These are phyloP conservation scores for Scopulariopsis brevicaulis DNA, from an alignment of 2,329 filamentous ascomycete genomes.

Conservation along the genomic window DNA sequence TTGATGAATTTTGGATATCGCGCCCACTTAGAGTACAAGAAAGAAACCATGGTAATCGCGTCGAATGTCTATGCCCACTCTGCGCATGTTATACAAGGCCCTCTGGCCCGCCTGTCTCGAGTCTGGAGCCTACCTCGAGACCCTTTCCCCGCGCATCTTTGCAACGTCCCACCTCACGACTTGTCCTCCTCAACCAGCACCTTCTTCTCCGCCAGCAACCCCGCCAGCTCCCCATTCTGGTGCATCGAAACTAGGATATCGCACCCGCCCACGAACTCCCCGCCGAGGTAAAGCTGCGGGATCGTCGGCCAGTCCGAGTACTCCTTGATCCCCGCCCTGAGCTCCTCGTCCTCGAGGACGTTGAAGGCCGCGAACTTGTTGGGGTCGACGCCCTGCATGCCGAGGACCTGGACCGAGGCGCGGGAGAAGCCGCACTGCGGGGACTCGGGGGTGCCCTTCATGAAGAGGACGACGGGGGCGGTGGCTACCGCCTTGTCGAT, in stretches of 20 bases:
- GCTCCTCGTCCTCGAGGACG: constrained; percentile 81
- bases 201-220: constrained; percentile 82
- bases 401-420: constrained; percentile 88
- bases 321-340: constrained; percentile 91
- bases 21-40: neutral
- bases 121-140: no score
- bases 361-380: constrained; percentile 97
- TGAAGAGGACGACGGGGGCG: constrained; percentile 90
- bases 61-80: constrained; percentile 1
- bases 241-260: constrained; percentile 97
- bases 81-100: constrained; percentile 4
- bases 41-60: neutral
- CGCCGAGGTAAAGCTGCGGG: constrained; percentile 88
- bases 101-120: neutral
- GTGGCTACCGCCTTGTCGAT: constrained; percentile 86
- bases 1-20: neutral
- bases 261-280: constrained; percentile 95
- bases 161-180: constrained; percentile 4
- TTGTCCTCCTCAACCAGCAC: constrained; percentile 54
- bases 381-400: constrained; percentile 89
- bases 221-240: constrained; percentile 85
- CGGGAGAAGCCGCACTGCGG: constrained; percentile 96
- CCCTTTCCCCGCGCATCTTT: neutral
- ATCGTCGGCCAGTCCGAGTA: constrained; percentile 99
- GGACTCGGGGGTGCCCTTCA: constrained; percentile 94